Evolutionary conservation across 2,329 filamentous ascomycete genomes (phyloP).

Genomic region (Alternaria burnsii): DNA sequence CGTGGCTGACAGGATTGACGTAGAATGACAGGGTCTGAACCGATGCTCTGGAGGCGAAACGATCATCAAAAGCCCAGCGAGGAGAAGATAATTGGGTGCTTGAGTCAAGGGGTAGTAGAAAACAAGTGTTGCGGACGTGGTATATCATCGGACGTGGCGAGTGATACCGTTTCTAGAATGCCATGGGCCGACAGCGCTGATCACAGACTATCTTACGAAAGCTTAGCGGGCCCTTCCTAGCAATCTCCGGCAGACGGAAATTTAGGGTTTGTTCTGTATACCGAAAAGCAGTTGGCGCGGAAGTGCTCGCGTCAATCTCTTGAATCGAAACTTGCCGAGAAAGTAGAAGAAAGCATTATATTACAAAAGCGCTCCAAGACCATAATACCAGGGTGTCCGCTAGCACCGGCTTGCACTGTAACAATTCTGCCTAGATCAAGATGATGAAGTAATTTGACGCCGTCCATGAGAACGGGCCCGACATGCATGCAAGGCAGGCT

Average conservation of each 20-base stretch:
- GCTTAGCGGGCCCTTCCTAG: constrained; percentile 41
- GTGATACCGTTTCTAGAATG: constrained; percentile 47
- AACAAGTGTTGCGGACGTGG: constrained; percentile 32
- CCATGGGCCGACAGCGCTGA: constrained; percentile 45
- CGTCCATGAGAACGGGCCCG: constrained; percentile 16
- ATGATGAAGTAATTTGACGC: constrained; percentile 33
- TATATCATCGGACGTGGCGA: constrained; percentile 46
- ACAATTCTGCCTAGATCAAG: constrained; percentile 14
- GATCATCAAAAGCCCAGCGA: constrained; percentile 35
- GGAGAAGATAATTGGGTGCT: constrained; percentile 25
- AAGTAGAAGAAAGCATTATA: constrained; percentile 5
- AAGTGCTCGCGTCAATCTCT: constrained; percentile 6
- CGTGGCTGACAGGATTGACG: constrained; percentile 43
- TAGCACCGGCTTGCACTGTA: constrained; percentile 9
- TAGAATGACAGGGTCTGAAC: constrained; percentile 43
- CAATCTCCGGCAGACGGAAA: constrained; percentile 18
- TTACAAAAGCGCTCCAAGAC: constrained; percentile 1
- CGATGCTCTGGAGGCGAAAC: constrained; percentile 49
- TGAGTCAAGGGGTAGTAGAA: constrained; percentile 26
- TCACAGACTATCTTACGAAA: constrained; percentile 37
- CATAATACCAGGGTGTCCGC: constrained; percentile 1
- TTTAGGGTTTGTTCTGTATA: constrained; percentile 15
- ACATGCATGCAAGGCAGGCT: constrained; percentile 18
- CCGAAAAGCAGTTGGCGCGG: constrained; percentile 8
- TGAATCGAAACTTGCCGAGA: constrained; percentile 5